These are phyloP conservation scores for Candida railenensis DNA, from an alignment of 805 yeast genomes.

Conservation along the genomic window DNA sequence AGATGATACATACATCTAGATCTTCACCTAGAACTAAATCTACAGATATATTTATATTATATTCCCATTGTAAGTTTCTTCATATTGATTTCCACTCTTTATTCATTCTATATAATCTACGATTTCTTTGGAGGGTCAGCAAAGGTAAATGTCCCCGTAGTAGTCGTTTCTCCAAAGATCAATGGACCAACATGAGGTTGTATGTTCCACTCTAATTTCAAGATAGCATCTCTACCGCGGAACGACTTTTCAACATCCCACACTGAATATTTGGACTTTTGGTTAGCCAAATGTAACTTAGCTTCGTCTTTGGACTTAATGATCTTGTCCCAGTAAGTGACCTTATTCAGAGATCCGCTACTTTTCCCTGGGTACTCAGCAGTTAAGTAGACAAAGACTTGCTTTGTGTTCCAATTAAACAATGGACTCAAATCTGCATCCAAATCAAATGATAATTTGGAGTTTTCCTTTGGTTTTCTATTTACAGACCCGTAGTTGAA, in stretches of 20 bases:
- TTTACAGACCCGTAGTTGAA: slow-evolving; percentile 66
- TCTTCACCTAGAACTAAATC: too few relatives aligned
- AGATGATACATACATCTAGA: too few relatives aligned
- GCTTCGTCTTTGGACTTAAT: slow-evolving; percentile 62
- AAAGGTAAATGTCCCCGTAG: slow-evolving; percentile 28
- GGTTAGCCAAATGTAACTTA: slow-evolving; percentile 46
- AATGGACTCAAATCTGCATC: slow-evolving; percentile 71
- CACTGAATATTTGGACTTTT: slow-evolving; percentile 73
- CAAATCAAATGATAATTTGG: slow-evolving; percentile 69
- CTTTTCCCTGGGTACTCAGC: slow-evolving; percentile 69
- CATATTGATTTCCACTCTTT: too few relatives aligned
- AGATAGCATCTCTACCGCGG: slow-evolving; percentile 60
- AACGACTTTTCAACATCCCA: slow-evolving; percentile 77
- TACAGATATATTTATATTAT: too few relatives aligned
- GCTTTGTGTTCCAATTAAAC: slow-evolving; percentile 97
- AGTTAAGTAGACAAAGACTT: slow-evolving; percentile 86
- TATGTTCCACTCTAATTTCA: slow-evolving; percentile 83
- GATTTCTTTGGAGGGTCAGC: slow-evolving; percentile 19
- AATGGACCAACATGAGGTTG: slow-evolving; percentile 90
- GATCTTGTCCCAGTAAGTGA: slow-evolving; percentile 90
- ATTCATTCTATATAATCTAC: too few relatives aligned
- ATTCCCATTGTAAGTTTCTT: too few relatives aligned
- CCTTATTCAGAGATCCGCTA: slow-evolving; percentile 52
- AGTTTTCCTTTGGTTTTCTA: slow-evolving; percentile 74
- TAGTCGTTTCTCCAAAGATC: slow-evolving; percentile 56